Evolutionary conservation across 2,329 filamentous ascomycete genomes (phyloP), one percentile per base, ranked within the genome.

Genomic region (Harringtonia aguacate): DNA sequence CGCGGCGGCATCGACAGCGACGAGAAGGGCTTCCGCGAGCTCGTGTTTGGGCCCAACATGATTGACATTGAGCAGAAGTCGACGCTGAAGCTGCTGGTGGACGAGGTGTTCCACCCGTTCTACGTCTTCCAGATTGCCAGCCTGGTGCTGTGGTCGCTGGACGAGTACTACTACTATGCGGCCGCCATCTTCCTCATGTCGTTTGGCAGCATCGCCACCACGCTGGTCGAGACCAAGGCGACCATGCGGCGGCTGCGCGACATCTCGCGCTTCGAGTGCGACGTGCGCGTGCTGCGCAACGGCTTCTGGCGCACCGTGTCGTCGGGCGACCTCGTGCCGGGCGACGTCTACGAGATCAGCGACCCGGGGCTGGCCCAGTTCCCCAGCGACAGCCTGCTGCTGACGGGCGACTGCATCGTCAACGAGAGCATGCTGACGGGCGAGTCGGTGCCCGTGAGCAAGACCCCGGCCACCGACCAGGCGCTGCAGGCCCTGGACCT

Each of bases 351-450:
- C 63, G 92, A 98, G 67, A 77, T 98, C 40, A 95, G 90, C 46
- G 94, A 98, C 61, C 92, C 92, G 2, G 87, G 82, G 15, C 69
- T 98, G 22, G 77, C 77, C 4, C 86, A 94, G 54, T 84, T 97
- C 49, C 92, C 92, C 1, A 92, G 86, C 56, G 92, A 98, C 61
- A 94, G 90, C 60, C 68, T 98, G 29, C 67, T 98, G 7, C 72
- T 98, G 0, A 86, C 86, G 42, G 94, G 92, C 34, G 94, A 98
- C 63, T 95, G 89, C 56, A 97, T 98, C 50, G 89, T 98, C 52
- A 98, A 98, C 56, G 92, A 98, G 64, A 97, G 92, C 65, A 98
- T 98, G 92, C 76, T 98, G 30, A 98, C 92, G 33, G 84, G 90
- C 46, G 92, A 98, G 68, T 97, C 92, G 34, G 89, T 98, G 5